phyloP scores from a whole-genome alignment of 2,329 filamentous ascomycete genomes.

The Colletotrichum sp. region DNA sequence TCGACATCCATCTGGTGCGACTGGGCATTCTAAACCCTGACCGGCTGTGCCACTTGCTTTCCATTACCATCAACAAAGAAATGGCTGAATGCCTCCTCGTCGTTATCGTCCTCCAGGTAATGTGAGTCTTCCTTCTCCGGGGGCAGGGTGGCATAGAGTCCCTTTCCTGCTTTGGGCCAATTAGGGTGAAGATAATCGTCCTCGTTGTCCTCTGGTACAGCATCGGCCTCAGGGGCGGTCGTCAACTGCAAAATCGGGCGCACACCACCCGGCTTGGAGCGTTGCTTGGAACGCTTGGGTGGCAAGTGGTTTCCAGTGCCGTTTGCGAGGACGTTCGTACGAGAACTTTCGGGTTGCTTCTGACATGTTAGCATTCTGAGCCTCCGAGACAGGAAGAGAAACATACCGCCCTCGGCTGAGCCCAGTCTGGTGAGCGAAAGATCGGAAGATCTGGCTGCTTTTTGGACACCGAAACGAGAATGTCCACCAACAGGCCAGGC shows the following conservation, averaged over 20 bases:
- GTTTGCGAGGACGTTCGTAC: neutral
- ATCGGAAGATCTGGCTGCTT: slow-evolving; percentile 47
- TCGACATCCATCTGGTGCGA: neutral
- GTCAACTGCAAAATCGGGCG: slow-evolving; percentile 36
- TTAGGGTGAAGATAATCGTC: slow-evolving; percentile 40
- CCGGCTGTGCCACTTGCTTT: slow-evolving; percentile 37
- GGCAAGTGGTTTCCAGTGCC: neutral
- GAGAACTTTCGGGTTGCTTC: neutral
- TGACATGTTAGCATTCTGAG: neutral
- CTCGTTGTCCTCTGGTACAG: slow-evolving; percentile 32
- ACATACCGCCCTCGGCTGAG: slow-evolving; percentile 20
- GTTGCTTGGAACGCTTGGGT: slow-evolving; percentile 27
- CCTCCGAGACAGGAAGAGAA: neutral
- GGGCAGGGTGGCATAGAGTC: slow-evolving; percentile 42
- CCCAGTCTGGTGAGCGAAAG: slow-evolving; percentile 47
- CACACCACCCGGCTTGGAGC: slow-evolving; percentile 34
- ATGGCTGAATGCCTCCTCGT: slow-evolving; percentile 49
- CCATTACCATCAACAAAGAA: slow-evolving; percentile 44
- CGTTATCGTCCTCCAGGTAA: slow-evolving; percentile 42
- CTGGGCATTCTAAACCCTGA: slow-evolving; percentile 10
- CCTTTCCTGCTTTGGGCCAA: slow-evolving; percentile 44
- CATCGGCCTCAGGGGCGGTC: slow-evolving; percentile 15
- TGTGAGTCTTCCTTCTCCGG: slow-evolving; percentile 42
- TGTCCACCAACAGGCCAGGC: slow-evolving; percentile 44
- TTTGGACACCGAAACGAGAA: slow-evolving; percentile 47